Conservation (phyloP, 2,329 filamentous ascomycete genomes). For the Didymellaceae sp. region DNA sequence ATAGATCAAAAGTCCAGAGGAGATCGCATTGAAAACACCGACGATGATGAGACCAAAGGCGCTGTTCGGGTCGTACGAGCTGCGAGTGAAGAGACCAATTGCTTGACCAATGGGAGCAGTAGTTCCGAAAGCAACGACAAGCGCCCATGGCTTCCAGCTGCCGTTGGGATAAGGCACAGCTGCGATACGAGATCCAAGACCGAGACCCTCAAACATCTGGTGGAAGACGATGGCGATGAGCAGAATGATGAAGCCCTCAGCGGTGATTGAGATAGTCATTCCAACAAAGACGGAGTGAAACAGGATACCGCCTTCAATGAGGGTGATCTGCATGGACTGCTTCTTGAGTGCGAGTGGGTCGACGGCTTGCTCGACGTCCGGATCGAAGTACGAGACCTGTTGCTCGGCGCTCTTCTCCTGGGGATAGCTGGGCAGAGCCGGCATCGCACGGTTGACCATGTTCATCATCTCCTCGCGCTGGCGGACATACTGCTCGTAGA, state of each 20-base stretch:
- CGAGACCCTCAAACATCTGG: conserved; percentile 68
- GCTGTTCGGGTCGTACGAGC: conserved; percentile 67
- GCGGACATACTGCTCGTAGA: conserved; percentile 68
- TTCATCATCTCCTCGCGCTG: conserved; percentile 66
- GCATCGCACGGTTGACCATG: conserved; percentile 55
- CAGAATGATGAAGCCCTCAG: conserved; percentile 63
- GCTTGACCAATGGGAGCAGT: conserved; percentile 71
- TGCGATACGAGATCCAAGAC: conserved; percentile 66
- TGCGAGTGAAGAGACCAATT: conserved; percentile 64
- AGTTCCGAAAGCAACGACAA: conserved; percentile 68
- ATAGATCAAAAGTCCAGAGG: conserved; percentile 66
- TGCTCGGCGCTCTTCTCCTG: conserved; percentile 29
- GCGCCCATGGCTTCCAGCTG: conserved; percentile 65
- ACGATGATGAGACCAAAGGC: conserved; percentile 70
- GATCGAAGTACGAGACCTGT: conserved; percentile 44
- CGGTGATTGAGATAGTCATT: conserved; percentile 65
- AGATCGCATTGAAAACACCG: conserved; percentile 71
- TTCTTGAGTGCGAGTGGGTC: conserved; percentile 49
- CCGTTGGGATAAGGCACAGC: conserved; percentile 64
- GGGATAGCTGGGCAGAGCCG: conserved; percentile 40
- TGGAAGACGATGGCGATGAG: conserved; percentile 69
- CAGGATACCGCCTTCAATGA: conserved; percentile 66
- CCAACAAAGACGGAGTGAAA: conserved; percentile 71
- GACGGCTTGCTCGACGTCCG: conserved; percentile 46
- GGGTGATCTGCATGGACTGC: conserved; percentile 49